Evolutionary conservation across 2,329 filamentous ascomycete genomes (phyloP), one percentile per base, ranked within the genome.

Genomic region (Alternaria metachromatica): DNA sequence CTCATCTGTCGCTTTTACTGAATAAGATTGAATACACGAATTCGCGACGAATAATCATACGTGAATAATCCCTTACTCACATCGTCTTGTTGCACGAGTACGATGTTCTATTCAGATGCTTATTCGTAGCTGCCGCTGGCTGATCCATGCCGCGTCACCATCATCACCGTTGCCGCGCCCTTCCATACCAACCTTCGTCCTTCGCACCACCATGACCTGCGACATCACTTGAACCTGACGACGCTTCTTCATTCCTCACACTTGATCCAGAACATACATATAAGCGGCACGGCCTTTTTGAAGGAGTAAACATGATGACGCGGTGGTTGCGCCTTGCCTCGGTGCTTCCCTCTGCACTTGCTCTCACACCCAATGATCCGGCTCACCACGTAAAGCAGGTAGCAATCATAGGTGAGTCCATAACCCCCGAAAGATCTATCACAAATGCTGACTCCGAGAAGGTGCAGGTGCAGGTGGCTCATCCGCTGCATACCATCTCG

Each of bases 391-490:
- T 66, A 48, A 80, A 78, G 68, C 75, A 72, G 54, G 76, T 80
- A 41, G 78, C 78, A 18, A 77, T 80, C n/a, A 80, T 80, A 70
- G 78, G 78, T 79, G n/a, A 54, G 4, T 11, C 2, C 11, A 21
- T 25, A n/a, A 3, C 18, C 10, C 12, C 9, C 12, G 12, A 18
- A 11, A 13, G 33, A 21, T 6, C 4, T 9, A n/a, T 9, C 5
- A n/a, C 18, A 8, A 46, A 60, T 44, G 12, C 65, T 73, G 44
- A 73, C 49, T 41, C 6, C 4, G 5, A 23, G 15, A 44, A 97
- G 95, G 96, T 65, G 95, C 95, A 70, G 96, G 96, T 50, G 90
- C 96, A 46, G 95, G 89, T 28, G 96, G 96, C 28, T 89, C 96
- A 5, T 97, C 94, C 2, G 85, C 94, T 3, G 94, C 96, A 1